These are phyloP conservation scores for Trametes pubescens DNA, from an alignment of 1,284 basidiomycete genomes.

Conservation along the genomic window DNA sequence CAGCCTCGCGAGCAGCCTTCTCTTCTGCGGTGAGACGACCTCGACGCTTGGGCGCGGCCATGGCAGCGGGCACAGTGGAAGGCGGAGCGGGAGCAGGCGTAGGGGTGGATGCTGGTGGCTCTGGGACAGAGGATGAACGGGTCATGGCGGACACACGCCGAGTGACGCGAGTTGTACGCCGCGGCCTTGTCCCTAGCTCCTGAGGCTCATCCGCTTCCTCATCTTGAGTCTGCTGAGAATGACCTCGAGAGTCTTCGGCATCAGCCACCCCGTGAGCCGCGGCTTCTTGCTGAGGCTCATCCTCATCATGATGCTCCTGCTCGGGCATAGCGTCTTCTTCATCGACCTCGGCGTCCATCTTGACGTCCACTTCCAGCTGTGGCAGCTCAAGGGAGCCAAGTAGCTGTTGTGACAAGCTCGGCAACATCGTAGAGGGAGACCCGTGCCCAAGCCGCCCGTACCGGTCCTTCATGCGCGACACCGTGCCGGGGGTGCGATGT, in stretches of 20 bases:
- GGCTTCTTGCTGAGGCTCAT: not conserved
- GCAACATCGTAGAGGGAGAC: constrained; percentile 5
- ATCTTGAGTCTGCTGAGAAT: constrained; percentile 13
- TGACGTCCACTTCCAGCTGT: constrained; percentile 2
- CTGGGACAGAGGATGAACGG: constrained; percentile 11
- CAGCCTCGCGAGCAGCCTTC: constrained; percentile 40
- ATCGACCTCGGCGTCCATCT: constrained; percentile 5
- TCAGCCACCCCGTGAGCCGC: not conserved
- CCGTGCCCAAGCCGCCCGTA: constrained; percentile 39
- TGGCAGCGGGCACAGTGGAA: constrained; percentile 11
- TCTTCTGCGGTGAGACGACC: constrained; percentile 40
- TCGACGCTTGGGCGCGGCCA: constrained; percentile 34
- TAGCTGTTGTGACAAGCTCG: constrained; percentile 19
- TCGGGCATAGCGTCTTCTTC: not conserved
- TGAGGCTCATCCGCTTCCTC: constrained; percentile 1
- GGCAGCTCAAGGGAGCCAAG: constrained; percentile 5
- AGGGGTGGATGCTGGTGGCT: constrained; percentile 16
- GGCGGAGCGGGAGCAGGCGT: constrained; percentile 17
- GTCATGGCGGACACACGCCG: constrained; percentile 13
- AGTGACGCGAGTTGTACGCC: constrained; percentile 24
- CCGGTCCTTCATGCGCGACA: constrained; percentile 49
- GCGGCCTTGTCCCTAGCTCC: constrained; percentile 10
- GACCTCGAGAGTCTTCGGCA: not conserved
- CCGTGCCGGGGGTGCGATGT: constrained; percentile 40
- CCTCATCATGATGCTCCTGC: constrained; percentile 1